Conservation (phyloP, 1,284 basidiomycete genomes). For the Neotropicomus parvogracilis region DNA sequence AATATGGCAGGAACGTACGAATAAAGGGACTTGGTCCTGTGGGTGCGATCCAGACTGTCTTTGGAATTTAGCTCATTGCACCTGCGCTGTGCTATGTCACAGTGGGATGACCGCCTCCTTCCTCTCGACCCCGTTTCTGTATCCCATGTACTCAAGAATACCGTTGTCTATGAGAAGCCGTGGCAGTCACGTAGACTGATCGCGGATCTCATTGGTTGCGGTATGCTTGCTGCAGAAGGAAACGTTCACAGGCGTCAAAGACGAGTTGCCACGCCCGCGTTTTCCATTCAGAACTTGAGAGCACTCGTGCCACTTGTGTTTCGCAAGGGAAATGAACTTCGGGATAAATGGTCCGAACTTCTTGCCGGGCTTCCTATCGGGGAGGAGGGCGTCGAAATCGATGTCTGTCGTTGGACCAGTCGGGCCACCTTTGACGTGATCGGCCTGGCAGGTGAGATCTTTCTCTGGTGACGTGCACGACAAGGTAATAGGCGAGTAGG, state of each 20-base stretch:
- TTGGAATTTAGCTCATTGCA: conserved; percentile 10
- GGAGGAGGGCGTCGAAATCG: conserved; percentile 37
- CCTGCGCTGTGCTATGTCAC: background rate
- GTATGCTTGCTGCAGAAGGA: conserved; percentile 76
- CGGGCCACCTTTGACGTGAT: conserved; percentile 80
- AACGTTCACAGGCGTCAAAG: conserved; percentile 70
- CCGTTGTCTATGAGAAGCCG: conserved; percentile 72
- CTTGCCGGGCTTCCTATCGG: conserved; percentile 24
- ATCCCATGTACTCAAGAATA: conserved; percentile 64
- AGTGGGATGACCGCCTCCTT: conserved; percentile 77
- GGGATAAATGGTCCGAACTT: conserved; percentile 54
- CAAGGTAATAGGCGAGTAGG: conserved; percentile 39
- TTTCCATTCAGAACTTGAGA: conserved; percentile 70
- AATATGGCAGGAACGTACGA: conserved; percentile 57
- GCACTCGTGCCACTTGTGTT: conserved; percentile 69
- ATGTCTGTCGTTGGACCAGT: conserved; percentile 72
- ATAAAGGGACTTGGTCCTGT: conserved; percentile 66
- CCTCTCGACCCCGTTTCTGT: conserved; percentile 74
- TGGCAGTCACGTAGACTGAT: conserved; percentile 73
- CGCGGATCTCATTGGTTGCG: conserved; percentile 69
- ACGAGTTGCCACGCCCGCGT: conserved; percentile 71
- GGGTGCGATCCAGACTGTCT: conserved; percentile 26
- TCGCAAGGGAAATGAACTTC: conserved; percentile 59
- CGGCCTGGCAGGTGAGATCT: conserved; percentile 58
- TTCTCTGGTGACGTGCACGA: background rate